Conservation (phyloP, 805 yeast genomes). For the Ogataea haglerorum region DNA sequence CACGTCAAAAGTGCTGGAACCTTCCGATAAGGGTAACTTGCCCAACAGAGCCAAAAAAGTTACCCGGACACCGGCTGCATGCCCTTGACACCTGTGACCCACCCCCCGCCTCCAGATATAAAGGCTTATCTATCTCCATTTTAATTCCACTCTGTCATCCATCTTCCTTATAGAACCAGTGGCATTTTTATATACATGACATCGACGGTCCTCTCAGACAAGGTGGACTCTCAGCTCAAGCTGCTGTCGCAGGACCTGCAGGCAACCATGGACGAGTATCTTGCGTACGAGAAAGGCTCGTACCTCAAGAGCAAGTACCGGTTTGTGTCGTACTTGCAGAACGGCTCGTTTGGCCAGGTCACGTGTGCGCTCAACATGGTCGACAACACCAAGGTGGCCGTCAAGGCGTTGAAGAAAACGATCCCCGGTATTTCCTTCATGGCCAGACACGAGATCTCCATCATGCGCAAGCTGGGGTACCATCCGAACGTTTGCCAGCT, state of each 20-base stretch:
- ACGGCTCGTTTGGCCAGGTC: slow-evolving; percentile 62
- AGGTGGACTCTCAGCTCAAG: slow-evolving; percentile 16
- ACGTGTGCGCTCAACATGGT: slow-evolving; percentile 45
- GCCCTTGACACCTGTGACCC: slow-evolving; percentile 8
- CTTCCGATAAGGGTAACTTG: slow-evolving; percentile 11
- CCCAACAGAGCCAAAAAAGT: too few species aligned
- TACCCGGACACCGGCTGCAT: slow-evolving; percentile 8
- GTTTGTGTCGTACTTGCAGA: slow-evolving; percentile 44
- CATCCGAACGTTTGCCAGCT: slow-evolving; percentile 58
- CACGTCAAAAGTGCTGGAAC: slow-evolving; percentile 6
- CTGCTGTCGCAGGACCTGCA: slow-evolving; percentile 23
- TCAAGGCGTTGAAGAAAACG: slow-evolving; percentile 50
- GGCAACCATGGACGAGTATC: slow-evolving; percentile 37
- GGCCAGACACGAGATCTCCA: slow-evolving; percentile 53
- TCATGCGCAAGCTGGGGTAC: slow-evolving; percentile 39
- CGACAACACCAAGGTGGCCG: slow-evolving; percentile 40
- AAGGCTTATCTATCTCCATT: slow-evolving; percentile 3
- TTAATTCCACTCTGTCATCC: not conserved
- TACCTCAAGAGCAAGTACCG: slow-evolving; percentile 40
- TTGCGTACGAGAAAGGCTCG: slow-evolving; percentile 38
- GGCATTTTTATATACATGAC: slow-evolving; percentile 9
- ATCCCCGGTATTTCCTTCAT: slow-evolving; percentile 40
- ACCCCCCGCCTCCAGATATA: slow-evolving; percentile 10
- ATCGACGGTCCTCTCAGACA: slow-evolving; percentile 16
- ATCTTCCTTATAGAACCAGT: not conserved